phyloP scores from a whole-genome alignment of 23 red algal species.

The Pyropia yezoensis region DNA sequence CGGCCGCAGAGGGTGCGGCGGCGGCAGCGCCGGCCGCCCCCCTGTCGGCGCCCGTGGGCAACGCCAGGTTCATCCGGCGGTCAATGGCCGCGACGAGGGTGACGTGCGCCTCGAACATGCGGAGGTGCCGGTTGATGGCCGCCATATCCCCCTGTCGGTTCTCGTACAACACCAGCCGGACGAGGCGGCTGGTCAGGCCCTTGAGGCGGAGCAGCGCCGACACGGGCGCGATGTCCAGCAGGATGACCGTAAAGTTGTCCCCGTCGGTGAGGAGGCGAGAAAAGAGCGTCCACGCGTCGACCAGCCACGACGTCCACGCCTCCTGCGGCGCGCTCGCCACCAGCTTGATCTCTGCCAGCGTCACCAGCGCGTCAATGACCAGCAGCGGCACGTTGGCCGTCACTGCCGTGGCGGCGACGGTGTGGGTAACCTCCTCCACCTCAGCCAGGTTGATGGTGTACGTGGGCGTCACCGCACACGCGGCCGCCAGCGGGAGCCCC shows the following conservation, averaged over 20 bases:
- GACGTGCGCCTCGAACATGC: conserved; percentile 66
- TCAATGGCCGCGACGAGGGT: conserved; percentile 44
- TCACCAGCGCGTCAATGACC: conserved; percentile 41
- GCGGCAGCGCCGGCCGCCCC: too few relatives aligned
- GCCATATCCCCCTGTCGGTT: conserved; percentile 12
- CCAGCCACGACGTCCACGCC: conserved; percentile 43
- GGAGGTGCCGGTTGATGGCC: conserved; percentile 60
- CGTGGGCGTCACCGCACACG: conserved; percentile 19
- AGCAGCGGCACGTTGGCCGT: conserved; percentile 47
- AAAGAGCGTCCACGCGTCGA: conserved; percentile 65
- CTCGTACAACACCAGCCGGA: conserved; percentile 51
- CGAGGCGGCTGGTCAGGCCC: conserved; percentile 38
- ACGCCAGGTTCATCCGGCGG: conserved; percentile 47
- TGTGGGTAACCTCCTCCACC: conserved; percentile 40
- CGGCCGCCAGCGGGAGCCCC: conserved; percentile 21
- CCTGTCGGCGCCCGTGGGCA: too few relatives aligned
- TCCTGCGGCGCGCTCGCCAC: conserved; percentile 23
- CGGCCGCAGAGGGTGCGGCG: too few relatives aligned
- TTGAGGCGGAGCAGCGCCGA: conserved; percentile 38
- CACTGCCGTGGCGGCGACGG: conserved; percentile 14
- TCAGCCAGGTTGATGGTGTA: conserved; percentile 26
- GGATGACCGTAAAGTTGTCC: conserved; percentile 52
- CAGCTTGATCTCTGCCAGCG: conserved; percentile 56
- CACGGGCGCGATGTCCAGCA: conserved; percentile 41
- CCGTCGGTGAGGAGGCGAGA: conserved; percentile 46